Evolutionary conservation across 2,329 filamentous ascomycete species (phyloP).

Genomic region (Pseudocercospora fuligena): DNA sequence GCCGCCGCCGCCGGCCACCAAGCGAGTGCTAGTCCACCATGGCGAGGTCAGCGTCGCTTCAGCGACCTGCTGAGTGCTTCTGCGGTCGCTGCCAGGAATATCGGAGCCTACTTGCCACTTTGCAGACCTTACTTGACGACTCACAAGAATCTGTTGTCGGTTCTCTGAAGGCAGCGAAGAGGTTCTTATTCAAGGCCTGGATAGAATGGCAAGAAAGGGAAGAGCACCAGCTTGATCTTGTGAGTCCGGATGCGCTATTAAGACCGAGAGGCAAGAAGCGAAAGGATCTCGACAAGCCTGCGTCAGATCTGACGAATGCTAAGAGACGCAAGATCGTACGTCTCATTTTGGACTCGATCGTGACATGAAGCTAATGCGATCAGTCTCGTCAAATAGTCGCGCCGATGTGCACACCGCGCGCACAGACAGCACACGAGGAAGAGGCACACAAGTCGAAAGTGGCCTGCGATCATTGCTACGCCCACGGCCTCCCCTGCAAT

Average conservation of each 20-base stretch:
- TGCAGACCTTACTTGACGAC: background rate
- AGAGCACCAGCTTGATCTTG: background rate
- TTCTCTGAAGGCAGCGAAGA: background rate
- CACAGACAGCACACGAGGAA: background rate
- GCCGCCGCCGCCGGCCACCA: too few species aligned
- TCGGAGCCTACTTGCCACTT: background rate
- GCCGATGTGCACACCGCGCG: background rate
- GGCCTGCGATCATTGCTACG: conserved; percentile 25
- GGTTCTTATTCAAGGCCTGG: background rate
- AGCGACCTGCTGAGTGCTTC: background rate
- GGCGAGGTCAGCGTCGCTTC: background rate
- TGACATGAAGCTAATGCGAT: background rate
- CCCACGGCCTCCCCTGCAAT: conserved; percentile 22
- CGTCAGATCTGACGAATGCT: background rate
- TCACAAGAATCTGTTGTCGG: background rate
- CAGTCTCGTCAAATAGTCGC: background rate
- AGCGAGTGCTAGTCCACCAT: too few species aligned
- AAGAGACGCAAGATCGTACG: background rate
- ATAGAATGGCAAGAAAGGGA: background rate
- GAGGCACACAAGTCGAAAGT: background rate
- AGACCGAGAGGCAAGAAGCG: background rate
- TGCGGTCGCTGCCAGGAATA: background rate
- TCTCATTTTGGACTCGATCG: background rate
- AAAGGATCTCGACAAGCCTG: background rate
- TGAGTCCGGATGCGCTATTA: background rate